Evolutionary conservation across 345 rosid genomes (phyloP).

Genomic region (Lepidium didymum): DNA sequence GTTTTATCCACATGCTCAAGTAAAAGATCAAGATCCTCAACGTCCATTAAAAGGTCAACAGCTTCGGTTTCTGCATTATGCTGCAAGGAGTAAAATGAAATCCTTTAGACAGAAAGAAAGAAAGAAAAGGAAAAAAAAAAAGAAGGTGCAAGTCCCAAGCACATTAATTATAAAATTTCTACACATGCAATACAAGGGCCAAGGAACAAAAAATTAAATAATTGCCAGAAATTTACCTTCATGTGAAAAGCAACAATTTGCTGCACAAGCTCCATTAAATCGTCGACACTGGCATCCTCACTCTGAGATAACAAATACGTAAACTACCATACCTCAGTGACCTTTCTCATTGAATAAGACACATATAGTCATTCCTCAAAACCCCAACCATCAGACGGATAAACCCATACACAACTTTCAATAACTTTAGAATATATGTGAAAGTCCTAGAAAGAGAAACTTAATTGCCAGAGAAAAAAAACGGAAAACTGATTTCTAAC

Average conservation of each 20-base stretch:
- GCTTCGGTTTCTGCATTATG: slow-evolving; percentile 99
- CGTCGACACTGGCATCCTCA: slow-evolving; percentile 53
- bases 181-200: background rate
- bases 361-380: background rate
- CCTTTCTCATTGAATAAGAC: slow-evolving; percentile 3
- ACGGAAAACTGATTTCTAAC: slow-evolving; percentile 30
- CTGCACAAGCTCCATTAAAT: slow-evolving; percentile 77
- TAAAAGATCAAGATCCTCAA: slow-evolving; percentile 88
- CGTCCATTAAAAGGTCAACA: slow-evolving; percentile 96
- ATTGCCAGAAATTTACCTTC: slow-evolving; percentile 44
- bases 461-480: background rate
- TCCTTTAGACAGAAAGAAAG: background rate
- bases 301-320: slow-evolving; percentile 33
- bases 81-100: slow-evolving; percentile 33
- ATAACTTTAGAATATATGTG: background rate
- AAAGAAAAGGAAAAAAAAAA: background rate
- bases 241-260: slow-evolving; percentile 91
- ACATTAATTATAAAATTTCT: background rate
- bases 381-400: slow-evolving; percentile 1
- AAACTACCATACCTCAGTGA: background rate
- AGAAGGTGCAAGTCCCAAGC: background rate
- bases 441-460: background rate
- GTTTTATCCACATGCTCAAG: slow-evolving; percentile 72
- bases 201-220: background rate
- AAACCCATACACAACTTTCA: background rate